Conservation (phyloP, 2,329 filamentous ascomycete species). For the Sclerotinia borealis region DNA sequence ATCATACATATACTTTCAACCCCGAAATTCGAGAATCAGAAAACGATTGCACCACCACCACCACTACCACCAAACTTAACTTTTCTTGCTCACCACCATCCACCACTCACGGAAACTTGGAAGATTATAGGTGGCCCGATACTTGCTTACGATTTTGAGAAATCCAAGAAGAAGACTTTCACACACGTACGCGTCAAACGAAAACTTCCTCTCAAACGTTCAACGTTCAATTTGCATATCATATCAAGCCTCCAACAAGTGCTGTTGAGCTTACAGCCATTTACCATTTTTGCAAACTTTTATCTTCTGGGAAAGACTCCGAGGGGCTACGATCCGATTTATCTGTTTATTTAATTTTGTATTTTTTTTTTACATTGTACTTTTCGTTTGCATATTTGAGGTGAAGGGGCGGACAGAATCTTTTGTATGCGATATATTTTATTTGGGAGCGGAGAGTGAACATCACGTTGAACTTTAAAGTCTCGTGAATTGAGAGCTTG, state of each 20-base stretch:
- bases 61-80: not conserved
- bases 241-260: conserved; percentile 10
- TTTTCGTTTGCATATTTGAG: not conserved
- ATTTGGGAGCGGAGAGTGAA: not conserved
- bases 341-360: not conserved
- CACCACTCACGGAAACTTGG: not conserved
- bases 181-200: not conserved
- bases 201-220: not conserved
- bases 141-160: not conserved
- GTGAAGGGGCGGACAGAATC: not conserved
- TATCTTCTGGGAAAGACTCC: not conserved
- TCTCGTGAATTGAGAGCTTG: not conserved
- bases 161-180: not conserved
- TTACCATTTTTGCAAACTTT: not conserved
- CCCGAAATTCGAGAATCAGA: not conserved
- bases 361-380: not conserved
- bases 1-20: not conserved
- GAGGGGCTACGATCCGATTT: not conserved
- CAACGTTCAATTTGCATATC: conserved; percentile 6
- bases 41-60: not conserved
- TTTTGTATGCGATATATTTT: not conserved
- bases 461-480: not conserved
- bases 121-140: not conserved
- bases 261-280: conserved; percentile 10
- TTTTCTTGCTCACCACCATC: not conserved